Evolutionary conservation across 768 basidiomycete genomes (phyloP).

Genomic region (Panellus pusillus): DNA sequence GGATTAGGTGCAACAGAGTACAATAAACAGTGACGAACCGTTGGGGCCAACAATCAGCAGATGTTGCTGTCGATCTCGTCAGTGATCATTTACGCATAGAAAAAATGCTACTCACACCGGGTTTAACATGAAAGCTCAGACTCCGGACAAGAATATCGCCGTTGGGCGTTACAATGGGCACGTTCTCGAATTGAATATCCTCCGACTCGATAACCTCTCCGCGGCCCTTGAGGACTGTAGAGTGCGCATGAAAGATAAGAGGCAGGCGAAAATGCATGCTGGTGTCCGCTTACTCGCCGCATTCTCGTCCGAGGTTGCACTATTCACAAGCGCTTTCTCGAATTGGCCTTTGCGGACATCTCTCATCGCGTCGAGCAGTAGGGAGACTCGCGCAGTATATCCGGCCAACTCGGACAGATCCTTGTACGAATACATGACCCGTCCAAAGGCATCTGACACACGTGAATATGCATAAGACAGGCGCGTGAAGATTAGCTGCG

Average conservation of each 20-base stretch:
- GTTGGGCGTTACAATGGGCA: slow-evolving; percentile 95
- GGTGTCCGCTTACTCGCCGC: slow-evolving; percentile 58
- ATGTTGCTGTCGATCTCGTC: slow-evolving; percentile 65
- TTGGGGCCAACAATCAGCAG: slow-evolving; percentile 94
- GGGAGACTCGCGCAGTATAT: slow-evolving; percentile 89
- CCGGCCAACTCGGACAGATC: slow-evolving; percentile 95
- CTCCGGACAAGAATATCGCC: slow-evolving; percentile 87
- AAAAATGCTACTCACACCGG: slow-evolving; percentile 54
- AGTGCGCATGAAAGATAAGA: slow-evolving; percentile 3
- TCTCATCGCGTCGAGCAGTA: slow-evolving; percentile 86
- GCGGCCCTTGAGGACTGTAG: slow-evolving; percentile 70
- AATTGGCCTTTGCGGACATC: slow-evolving; percentile 84
- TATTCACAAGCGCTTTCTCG: slow-evolving; percentile 83
- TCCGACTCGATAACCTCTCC: slow-evolving; percentile 83
- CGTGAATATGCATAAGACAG: not conserved
- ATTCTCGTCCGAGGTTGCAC: slow-evolving; percentile 71
- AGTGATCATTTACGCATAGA: not conserved
- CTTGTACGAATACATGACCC: slow-evolving; percentile 97
- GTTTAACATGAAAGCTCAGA: slow-evolving; percentile 87
- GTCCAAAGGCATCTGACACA: slow-evolving; percentile 80
- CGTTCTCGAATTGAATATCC: slow-evolving; percentile 88
- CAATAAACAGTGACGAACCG: slow-evolving; percentile 42
- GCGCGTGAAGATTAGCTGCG: not conserved
- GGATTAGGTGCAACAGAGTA: not conserved
- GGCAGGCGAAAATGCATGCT: not conserved